Evolutionary conservation across 352 stramenopile genomes (phyloP).

Genomic region (Phytopythium chamaehyphon): DNA sequence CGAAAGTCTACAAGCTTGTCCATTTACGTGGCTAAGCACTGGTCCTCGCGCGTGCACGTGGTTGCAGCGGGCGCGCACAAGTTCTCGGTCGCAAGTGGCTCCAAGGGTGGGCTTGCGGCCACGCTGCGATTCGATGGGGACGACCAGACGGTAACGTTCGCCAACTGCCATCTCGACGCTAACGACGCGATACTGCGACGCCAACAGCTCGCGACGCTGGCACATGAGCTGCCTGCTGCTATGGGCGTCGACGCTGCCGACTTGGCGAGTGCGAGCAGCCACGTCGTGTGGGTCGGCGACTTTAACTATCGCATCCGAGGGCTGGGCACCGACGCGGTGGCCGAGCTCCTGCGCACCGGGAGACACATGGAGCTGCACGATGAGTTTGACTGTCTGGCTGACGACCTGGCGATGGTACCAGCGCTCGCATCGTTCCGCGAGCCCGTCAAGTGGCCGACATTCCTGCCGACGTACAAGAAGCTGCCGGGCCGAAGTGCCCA

Average conservation of each 20-base stretch:
- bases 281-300: conserved; percentile 80
- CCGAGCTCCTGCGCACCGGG: conserved; percentile 33
- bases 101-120: conserved; percentile 58
- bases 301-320: conserved; percentile 73
- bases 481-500: conserved; percentile 28
- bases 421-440: conserved; percentile 45
- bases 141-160: conserved; percentile 54
- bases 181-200: conserved; percentile 42
- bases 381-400: conserved; percentile 59
- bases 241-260: conserved; percentile 14
- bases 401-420: conserved; percentile 34
- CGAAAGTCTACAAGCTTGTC: conserved; percentile 66
- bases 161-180: conserved; percentile 71
- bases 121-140: conserved; percentile 36
- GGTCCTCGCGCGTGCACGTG: conserved; percentile 34
- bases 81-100: conserved; percentile 49
- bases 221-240: conserved; percentile 36
- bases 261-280: conserved; percentile 55
- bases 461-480: conserved; percentile 83
- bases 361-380: conserved; percentile 60
- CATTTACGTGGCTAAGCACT: conserved; percentile 43
- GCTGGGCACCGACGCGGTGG: conserved; percentile 40
- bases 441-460: conserved; percentile 58
- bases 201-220: conserved; percentile 50
- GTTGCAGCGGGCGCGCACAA: conserved; percentile 50